phyloP scores from a whole-genome alignment of 2,329 filamentous ascomycete species.

The Trichocomaceae sp. region DNA sequence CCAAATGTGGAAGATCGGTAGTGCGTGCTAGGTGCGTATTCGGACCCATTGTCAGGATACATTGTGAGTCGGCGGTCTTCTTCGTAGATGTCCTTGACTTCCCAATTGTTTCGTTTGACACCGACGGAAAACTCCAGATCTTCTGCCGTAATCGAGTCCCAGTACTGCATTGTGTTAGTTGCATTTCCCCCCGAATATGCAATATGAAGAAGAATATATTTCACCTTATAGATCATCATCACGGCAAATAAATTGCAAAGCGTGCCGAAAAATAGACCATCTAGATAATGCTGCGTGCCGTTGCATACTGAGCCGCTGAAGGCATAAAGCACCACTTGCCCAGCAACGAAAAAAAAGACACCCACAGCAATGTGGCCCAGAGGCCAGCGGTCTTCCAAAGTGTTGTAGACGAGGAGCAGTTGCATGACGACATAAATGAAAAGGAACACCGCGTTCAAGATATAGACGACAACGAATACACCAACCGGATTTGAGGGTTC shows the following conservation, averaged over 20 bases:
- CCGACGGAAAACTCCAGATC: conserved; percentile 98
- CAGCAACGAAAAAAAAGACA: conserved; percentile 81
- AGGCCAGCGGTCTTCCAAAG: conserved; percentile 91
- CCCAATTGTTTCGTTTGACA: conserved; percentile 94
- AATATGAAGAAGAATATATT: conserved; percentile 14
- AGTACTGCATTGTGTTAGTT: conserved; percentile 60
- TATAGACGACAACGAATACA: conserved; percentile 84
- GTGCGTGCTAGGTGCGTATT: conserved; percentile 41
- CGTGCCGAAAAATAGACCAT: conserved; percentile 90
- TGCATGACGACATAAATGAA: conserved; percentile 83
- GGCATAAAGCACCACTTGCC: conserved; percentile 87
- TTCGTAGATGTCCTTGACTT: conserved; percentile 86
- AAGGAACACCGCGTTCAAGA: conserved; percentile 81
- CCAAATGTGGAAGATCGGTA: conserved; percentile 35
- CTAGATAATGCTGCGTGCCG: conserved; percentile 80
- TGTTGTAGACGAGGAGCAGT: conserved; percentile 78
- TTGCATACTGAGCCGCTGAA: conserved; percentile 82
- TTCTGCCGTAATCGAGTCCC: conserved; percentile 98
- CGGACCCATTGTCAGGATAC: conserved; percentile 55
- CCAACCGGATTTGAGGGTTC: conserved; percentile 79
- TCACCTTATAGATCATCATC: conserved; percentile 99
- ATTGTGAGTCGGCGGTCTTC: conserved; percentile 69
- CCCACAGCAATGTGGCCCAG: conserved; percentile 87
- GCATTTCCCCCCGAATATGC: not conserved
- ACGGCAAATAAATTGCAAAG: conserved; percentile 88